Evolutionary conservation across 2,329 filamentous ascomycete genomes (phyloP).

Genomic region (Dactylellina sp.): DNA sequence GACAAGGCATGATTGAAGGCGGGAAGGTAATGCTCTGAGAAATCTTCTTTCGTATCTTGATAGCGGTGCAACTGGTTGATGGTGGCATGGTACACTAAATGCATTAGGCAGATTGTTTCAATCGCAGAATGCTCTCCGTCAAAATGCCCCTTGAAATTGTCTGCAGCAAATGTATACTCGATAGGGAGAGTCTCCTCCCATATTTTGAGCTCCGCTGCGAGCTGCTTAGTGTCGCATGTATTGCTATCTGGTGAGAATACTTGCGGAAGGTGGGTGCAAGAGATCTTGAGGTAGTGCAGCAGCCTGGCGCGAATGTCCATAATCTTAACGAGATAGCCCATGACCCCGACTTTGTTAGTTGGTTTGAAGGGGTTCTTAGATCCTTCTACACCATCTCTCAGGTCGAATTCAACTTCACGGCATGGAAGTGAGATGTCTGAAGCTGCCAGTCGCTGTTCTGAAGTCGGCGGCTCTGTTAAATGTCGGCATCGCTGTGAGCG

Average conservation of each 20-base stretch:
- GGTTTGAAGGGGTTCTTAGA: conserved; percentile 21
- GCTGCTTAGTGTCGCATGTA: conserved; percentile 43
- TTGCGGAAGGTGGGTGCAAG: conserved; percentile 48
- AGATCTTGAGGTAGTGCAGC: conserved; percentile 46
- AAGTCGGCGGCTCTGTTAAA: conserved; percentile 39
- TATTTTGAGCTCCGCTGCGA: conserved; percentile 41
- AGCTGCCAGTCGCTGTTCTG: conserved; percentile 43
- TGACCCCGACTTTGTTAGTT: conserved; percentile 35
- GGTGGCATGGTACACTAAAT: conserved; percentile 45
- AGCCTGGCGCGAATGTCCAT: conserved; percentile 46
- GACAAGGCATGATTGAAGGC: conserved; percentile 51
- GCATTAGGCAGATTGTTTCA: conserved; percentile 54
- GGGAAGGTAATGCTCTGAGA: conserved; percentile 43
- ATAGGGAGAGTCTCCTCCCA: conserved; percentile 52
- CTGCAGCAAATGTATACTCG: conserved; percentile 45
- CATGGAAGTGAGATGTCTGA: conserved; percentile 54
- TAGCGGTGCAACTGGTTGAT: conserved; percentile 53
- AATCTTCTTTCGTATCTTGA: conserved; percentile 48
- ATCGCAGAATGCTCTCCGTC: conserved; percentile 52
- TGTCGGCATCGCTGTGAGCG: conserved; percentile 39
- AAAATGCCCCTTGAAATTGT: conserved; percentile 55
- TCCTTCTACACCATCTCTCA: conserved; percentile 30
- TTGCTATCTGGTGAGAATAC: conserved; percentile 37
- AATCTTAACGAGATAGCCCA: conserved; percentile 50
- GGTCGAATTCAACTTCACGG: conserved; percentile 42